phyloP scores from a whole-genome alignment of 306 rosid species.

The Vicia villosa region DNA sequence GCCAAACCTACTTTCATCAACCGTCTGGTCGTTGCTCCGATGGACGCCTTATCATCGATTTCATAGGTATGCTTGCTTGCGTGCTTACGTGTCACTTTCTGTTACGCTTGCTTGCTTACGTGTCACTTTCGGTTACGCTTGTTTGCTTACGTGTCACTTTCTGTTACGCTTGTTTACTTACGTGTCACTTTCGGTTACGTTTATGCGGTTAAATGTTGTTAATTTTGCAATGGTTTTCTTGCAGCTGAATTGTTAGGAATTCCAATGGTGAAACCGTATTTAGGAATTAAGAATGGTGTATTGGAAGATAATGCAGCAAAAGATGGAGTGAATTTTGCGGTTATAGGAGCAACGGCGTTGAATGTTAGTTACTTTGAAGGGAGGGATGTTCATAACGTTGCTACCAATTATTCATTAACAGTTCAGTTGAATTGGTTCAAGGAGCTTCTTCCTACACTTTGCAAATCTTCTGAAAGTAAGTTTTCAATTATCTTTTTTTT shows the following conservation, averaged over 20 bases:
- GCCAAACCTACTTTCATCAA: slow-evolving; percentile 59
- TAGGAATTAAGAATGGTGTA: slow-evolving; percentile 26
- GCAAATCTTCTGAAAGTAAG: slow-evolving; percentile 47
- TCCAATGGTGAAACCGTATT: slow-evolving; percentile 49
- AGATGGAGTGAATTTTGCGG: slow-evolving; percentile 60
- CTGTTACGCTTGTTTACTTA: no score
- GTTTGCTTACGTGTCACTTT: no score
- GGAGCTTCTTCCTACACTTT: slow-evolving; percentile 35
- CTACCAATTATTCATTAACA: slow-evolving; percentile 41
- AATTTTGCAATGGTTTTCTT: neutral
- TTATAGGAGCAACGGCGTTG: slow-evolving; percentile 63
- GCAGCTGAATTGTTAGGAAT: slow-evolving; percentile 56
- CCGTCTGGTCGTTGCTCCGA: slow-evolving; percentile 74
- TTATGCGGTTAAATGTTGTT: no score
- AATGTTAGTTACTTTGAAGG: slow-evolving; percentile 36
- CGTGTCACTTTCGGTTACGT: no score
- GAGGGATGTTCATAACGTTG: slow-evolving; percentile 4
- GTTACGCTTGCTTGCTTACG: no score
- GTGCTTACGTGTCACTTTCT: no score
- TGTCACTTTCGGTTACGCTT: no score
- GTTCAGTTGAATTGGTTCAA: slow-evolving; percentile 62
- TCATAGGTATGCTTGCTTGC: slow-evolving; percentile 50
- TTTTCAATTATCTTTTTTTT: neutral
- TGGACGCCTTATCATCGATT: slow-evolving; percentile 80
- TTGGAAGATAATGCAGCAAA: slow-evolving; percentile 6